These are phyloP conservation scores for Aspergillus tanneri DNA, from an alignment of 2,329 filamentous ascomycete genomes.

Conservation along the genomic window DNA sequence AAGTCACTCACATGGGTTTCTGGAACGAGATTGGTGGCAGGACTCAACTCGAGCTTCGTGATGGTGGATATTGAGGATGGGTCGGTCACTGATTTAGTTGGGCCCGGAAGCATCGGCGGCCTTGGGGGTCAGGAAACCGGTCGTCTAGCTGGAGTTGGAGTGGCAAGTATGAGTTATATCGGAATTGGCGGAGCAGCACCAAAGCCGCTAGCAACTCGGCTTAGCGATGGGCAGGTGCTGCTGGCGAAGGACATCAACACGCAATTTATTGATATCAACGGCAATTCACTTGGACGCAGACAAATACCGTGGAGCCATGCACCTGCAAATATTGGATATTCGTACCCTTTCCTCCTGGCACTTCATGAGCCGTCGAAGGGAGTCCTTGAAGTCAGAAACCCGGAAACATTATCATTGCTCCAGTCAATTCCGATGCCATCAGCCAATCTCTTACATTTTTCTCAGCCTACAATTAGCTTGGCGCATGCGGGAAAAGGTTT, in stretches of 20 bases:
- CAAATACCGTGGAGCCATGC: constrained; percentile 91
- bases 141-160: constrained; percentile 78
- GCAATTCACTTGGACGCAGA: constrained; percentile 75
- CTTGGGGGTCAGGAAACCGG: constrained; percentile 64
- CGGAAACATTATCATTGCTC: constrained; percentile 82
- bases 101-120: constrained; percentile 69
- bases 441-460: constrained; percentile 83
- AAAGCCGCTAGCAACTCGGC: constrained; percentile 78
- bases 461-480: constrained; percentile 88
- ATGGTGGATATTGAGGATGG: constrained; percentile 79
- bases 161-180: constrained; percentile 93
- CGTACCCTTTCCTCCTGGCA: constrained; percentile 90
- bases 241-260: constrained; percentile 98
- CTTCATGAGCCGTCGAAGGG: constrained; percentile 82
- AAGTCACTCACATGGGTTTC: constrained; percentile 89
- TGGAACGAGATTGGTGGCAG: constrained; percentile 81
- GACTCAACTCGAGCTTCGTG: constrained; percentile 87
- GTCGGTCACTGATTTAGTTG: constrained; percentile 73
- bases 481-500: constrained; percentile 96
- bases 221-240: constrained; percentile 80
- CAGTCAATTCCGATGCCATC: constrained; percentile 81
- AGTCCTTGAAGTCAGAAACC: constrained; percentile 84
- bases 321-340: constrained; percentile 90
- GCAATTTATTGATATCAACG: constrained; percentile 81
- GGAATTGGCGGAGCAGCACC: constrained; percentile 89